phyloP scores from a whole-genome alignment of 148 eudicot species.

The Rhododendron mucronatum region DNA sequence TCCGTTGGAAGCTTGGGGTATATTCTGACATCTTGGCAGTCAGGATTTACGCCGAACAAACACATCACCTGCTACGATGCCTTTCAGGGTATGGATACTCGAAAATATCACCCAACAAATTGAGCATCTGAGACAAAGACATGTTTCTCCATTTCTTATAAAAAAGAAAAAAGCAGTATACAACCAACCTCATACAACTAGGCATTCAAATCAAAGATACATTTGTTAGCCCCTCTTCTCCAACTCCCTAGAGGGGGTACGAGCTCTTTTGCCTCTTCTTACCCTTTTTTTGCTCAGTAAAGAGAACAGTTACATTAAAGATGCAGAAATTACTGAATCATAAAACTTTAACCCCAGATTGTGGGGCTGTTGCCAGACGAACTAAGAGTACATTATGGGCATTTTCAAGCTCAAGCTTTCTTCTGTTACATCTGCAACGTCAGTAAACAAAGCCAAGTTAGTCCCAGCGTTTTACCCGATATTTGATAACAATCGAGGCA shows the following conservation, averaged over 20 bases:
- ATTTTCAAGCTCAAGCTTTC: slow-evolving; percentile 12
- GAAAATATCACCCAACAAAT: neutral
- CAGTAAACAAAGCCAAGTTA: neutral
- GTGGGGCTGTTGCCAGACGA: neutral
- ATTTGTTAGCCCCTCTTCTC: neutral
- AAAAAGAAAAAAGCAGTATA: neutral
- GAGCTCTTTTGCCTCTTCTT: neutral
- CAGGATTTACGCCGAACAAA: slow-evolving; percentile 13
- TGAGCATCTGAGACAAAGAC: neutral
- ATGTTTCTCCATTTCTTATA: neutral
- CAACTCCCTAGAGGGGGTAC: neutral
- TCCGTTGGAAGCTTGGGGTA: neutral
- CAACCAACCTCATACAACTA: neutral
- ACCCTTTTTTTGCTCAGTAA: neutral
- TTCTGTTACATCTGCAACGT: slow-evolving; percentile 11
- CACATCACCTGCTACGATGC: neutral
- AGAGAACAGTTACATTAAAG: neutral
- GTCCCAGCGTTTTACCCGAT: neutral
- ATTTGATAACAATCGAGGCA: neutral
- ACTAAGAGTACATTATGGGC: slow-evolving; percentile 5
- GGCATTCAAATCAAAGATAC: neutral
- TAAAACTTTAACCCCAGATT: slow-evolving; percentile 6
- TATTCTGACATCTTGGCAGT: neutral
- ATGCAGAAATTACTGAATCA: slow-evolving; percentile 1
- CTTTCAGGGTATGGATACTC: neutral